These are phyloP conservation scores for Drechmeria coniospora DNA, from an alignment of 2,329 filamentous ascomycete species.

Conservation along the genomic window DNA sequence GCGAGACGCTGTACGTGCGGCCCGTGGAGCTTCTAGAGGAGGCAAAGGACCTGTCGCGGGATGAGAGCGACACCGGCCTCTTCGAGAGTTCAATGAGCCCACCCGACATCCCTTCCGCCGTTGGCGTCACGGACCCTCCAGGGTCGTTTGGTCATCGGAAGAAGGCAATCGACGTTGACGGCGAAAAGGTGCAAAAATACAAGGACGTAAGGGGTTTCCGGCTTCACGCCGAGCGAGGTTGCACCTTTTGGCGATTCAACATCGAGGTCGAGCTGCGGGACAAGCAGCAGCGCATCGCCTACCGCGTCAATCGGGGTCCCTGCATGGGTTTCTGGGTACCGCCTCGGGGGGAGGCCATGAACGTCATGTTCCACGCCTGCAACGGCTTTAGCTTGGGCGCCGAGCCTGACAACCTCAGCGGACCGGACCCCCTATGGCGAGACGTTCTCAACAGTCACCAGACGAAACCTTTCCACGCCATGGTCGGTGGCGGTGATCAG, in stretches of 20 bases:
- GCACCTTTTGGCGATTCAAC: slow-evolving; percentile 96
- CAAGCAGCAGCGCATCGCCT: slow-evolving; percentile 73
- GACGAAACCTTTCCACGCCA: slow-evolving; percentile 85
- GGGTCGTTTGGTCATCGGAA: slow-evolving; percentile 38
- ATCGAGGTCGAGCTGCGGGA: slow-evolving; percentile 75
- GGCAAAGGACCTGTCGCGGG: slow-evolving; percentile 58
- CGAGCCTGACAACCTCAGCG: slow-evolving; percentile 66
- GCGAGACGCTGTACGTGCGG: slow-evolving; percentile 74
- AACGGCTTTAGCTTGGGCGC: slow-evolving; percentile 83
- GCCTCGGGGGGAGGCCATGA: slow-evolving; percentile 72
- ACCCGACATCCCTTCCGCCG: slow-evolving; percentile 26
- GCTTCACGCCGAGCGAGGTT: slow-evolving; percentile 70
- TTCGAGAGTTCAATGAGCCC: slow-evolving; percentile 54
- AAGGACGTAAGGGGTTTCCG: slow-evolving; percentile 71
- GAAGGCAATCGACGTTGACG: slow-evolving; percentile 45
- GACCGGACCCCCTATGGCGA: slow-evolving; percentile 91
- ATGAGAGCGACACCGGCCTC: slow-evolving; percentile 69
- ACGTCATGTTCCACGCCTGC: slow-evolving; percentile 97
- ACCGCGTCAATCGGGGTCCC: slow-evolving; percentile 86
- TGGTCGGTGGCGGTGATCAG: slow-evolving; percentile 94
- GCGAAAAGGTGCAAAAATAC: slow-evolving; percentile 67
- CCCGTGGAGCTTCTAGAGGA: slow-evolving; percentile 78
- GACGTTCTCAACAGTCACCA: slow-evolving; percentile 90
- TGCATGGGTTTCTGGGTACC: slow-evolving; percentile 92
- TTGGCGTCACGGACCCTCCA: slow-evolving; percentile 31